Base-by-base conservation (phyloP, 2,329 filamentous ascomycete genomes). In the Botryosphaeria agaves region DNA sequence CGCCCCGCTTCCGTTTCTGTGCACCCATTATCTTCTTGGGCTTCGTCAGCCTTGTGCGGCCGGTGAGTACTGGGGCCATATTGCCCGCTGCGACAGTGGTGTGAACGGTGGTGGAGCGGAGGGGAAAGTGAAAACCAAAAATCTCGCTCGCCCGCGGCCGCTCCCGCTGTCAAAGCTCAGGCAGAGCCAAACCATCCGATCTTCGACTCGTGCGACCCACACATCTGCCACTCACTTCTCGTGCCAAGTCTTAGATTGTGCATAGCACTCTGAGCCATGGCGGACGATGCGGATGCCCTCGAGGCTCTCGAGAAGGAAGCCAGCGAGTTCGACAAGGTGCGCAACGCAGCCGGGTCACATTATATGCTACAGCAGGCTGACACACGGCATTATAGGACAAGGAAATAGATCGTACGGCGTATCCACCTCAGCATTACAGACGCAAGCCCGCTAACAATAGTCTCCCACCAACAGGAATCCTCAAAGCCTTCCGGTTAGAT, bases 301-400 rank as follows among this genome's bases (percentile, higher is more conserved):
- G 77, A 84, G 48, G 72, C 74, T 36, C 73, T 94, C 25, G 82
- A 87, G 46, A 67, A 72, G 19, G 84, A 93, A 50, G 75, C 77
- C 32, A 91, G 87, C 45, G 87, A 93, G 51, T 91, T 87, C 48
- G 77, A 80, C 48, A 95, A 94, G 67, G 83, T 76, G 43, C 45
- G 52, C 17, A 12, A 21, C 20, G 15, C 14, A n/a, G n/a, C n/a
- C n/a, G n/a, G n/a, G n/a, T n/a, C n/a, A n/a, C n/a, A n/a, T n/a
- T n/a, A n/a, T n/a, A n/a, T n/a, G n/a, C n/a, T n/a, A n/a, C n/a
- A n/a, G n/a, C n/a, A n/a, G n/a, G n/a, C n/a, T n/a, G n/a, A n/a
- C n/a, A n/a, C n/a, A 7, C 19, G 18, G n/a, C 30, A 9, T 12
- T 28, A 3, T 39, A 92, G 80, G 89, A 95, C 67, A 76, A 79